phyloP scores from a whole-genome alignment of 1,284 basidiomycete genomes.

The Boletus calvinii region DNA sequence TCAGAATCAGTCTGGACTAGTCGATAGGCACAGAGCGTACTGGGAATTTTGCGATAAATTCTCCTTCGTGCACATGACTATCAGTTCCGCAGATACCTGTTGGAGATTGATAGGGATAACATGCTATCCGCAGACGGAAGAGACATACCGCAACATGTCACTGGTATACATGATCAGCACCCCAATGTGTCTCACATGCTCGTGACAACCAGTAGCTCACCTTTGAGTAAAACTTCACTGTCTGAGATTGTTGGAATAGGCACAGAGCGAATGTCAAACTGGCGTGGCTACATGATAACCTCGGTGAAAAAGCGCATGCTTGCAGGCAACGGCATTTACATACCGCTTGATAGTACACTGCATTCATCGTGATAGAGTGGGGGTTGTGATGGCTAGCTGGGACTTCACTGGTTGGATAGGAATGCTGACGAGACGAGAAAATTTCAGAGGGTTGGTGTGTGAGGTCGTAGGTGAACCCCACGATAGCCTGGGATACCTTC shows the following conservation, averaged over 20 bases:
- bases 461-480: not conserved
- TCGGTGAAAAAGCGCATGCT: not conserved
- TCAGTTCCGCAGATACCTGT: constrained; percentile 72
- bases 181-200: too few species aligned
- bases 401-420: not conserved
- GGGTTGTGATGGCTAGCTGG: not conserved
- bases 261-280: constrained; percentile 50
- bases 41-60: constrained; percentile 75
- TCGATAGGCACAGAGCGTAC: constrained; percentile 31
- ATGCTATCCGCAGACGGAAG: not conserved
- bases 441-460: not conserved
- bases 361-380: constrained; percentile 18
- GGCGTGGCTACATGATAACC: constrained; percentile 34
- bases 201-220: constrained; percentile 24
- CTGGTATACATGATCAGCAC: constrained; percentile 24
- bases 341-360: constrained; percentile 24
- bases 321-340: not conserved
- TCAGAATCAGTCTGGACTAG: not conserved
- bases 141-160: constrained; percentile 45
- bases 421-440: not conserved
- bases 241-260: constrained; percentile 53
- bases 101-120: not conserved
- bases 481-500: constrained; percentile 13
- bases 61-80: constrained; percentile 71
- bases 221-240: constrained; percentile 58